Evolutionary conservation across 352 stramenopile species (phyloP).

Genomic region (Phytophthora boehmeriae): DNA sequence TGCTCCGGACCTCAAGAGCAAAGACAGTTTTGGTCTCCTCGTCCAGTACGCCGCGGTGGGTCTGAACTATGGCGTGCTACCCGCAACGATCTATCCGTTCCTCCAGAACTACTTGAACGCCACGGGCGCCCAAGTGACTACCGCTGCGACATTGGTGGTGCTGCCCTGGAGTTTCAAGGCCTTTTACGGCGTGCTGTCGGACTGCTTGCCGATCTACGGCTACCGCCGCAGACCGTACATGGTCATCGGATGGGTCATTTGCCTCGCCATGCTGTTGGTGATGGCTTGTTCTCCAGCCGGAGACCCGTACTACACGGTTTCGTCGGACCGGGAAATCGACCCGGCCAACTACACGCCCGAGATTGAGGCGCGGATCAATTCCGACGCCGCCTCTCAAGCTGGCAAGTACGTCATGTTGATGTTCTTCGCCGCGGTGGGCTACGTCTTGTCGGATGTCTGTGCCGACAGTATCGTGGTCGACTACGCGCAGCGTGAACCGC

Average conservation of each 20-base stretch:
- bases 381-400: conserved; percentile 10
- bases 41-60: conserved; percentile 47
- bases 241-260: conserved; percentile 42
- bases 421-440: conserved; percentile 56
- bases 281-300: conserved; percentile 23
- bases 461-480: conserved; percentile 54
- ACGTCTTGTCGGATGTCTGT: conserved; percentile 65
- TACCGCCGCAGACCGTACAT: conserved; percentile 13
- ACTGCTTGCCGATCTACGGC: conserved; percentile 65
- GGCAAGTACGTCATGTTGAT: conserved; percentile 50
- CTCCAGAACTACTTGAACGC: conserved; percentile 44
- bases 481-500: conserved; percentile 40
- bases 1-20: conserved; percentile 24
- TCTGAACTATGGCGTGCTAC: conserved; percentile 29
- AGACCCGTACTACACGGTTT: conserved; percentile 36
- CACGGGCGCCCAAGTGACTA: conserved; percentile 17
- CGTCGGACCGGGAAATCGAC: conserved; percentile 13
- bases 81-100: conserved; percentile 40
- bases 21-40: conserved; percentile 36
- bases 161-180: conserved; percentile 73
- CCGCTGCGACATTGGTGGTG: conserved; percentile 40
- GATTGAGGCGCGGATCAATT: conserved; percentile 18
- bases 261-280: conserved; percentile 18
- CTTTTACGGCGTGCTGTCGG: conserved; percentile 28
- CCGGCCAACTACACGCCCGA: conserved; percentile 11